Percentiles rank a stretch among this genome's conserved stretches.
phyloP scores from a whole-genome alignment of 306 rosid genomes.

The Lathyrus aphaca region DNA sequence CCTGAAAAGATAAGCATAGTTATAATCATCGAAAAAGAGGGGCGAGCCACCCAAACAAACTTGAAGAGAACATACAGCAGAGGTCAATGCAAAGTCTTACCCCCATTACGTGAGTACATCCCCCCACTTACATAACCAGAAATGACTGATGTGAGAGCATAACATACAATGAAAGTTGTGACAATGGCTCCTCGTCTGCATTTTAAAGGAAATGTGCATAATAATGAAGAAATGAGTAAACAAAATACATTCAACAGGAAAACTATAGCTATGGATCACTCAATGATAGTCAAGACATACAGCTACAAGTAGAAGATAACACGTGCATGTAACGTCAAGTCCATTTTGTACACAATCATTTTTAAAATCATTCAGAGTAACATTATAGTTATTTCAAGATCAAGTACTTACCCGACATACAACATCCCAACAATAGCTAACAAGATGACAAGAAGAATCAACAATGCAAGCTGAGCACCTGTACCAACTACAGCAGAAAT shows the following conservation, averaged over 20 bases:
- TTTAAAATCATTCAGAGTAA: conserved; percentile 29
- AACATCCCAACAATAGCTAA: conserved; percentile 98
- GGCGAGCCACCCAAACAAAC: conserved; percentile 24
- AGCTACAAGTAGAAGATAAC: conserved; percentile 32
- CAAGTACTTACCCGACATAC: conserved; percentile 66
- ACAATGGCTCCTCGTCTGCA: conserved; percentile 98
- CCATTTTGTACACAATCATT: conserved; percentile 24
- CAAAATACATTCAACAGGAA: conserved; percentile 11
- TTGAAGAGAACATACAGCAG: conserved; percentile 25
- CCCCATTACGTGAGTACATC: conserved; percentile 98
- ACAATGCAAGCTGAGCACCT: conserved; percentile 96
- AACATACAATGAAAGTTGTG: conserved; percentile 97
- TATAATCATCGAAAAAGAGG: conserved; percentile 12
- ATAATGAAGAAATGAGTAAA: conserved; percentile 16
- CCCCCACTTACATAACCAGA: conserved; percentile 99
- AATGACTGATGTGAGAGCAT: conserved; percentile 97
- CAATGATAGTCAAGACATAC: conserved; percentile 7
- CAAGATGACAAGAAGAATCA: conserved; percentile 95
- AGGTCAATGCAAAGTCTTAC: conserved; percentile 48
- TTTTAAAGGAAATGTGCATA: conserved; percentile 29
- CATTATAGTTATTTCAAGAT: conserved; percentile 26
- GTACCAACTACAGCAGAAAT: conserved; percentile 98
- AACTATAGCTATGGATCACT: conserved; percentile 20
- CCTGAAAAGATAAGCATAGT: conserved; percentile 51
- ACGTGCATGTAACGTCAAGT: conserved; percentile 7